phyloP scores from a whole-genome alignment of 2,329 filamentous ascomycete species.

The Xylariales sp. region DNA sequence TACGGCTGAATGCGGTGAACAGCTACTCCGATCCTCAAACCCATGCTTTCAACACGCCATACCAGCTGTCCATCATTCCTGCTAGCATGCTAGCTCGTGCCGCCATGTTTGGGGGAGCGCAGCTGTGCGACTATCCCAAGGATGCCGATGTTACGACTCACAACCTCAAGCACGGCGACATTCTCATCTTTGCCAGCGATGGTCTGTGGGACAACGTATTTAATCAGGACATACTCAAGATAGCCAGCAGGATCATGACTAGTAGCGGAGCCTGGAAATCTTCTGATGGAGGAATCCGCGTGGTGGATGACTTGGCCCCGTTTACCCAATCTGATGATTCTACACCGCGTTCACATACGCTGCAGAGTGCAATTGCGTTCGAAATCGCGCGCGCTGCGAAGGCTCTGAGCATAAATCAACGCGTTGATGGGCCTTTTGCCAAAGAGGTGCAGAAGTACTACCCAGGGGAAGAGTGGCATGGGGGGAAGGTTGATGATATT shows the following conservation, averaged over 20 bases:
- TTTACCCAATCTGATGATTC: conserved; percentile 36
- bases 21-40: conserved; percentile 82
- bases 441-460: conserved; percentile 89
- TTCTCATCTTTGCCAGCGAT: conserved; percentile 90
- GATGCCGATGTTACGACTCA: conserved; percentile 80
- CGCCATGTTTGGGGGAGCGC: conserved; percentile 75
- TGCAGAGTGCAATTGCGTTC: conserved; percentile 76
- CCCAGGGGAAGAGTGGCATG: conserved; percentile 80
- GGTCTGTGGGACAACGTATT: conserved; percentile 96
- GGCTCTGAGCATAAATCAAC: conserved; percentile 73
- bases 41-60: conserved; percentile 96
- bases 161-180: conserved; percentile 79
- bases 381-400: conserved; percentile 82
- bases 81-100: conserved; percentile 74
- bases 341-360: conserved; percentile 35
- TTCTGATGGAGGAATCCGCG: conserved; percentile 56
- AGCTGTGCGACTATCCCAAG: conserved; percentile 76
- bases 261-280: conserved; percentile 69
- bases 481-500: conserved; percentile 95
- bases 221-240: conserved; percentile 79
- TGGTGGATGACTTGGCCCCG: conserved; percentile 54
- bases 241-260: conserved; percentile 75
- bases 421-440: conserved; percentile 86
- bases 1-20: conserved; percentile 82
- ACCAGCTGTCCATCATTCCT: conserved; percentile 86